Conservation (phyloP, 2,329 filamentous ascomycete genomes). For the Aspergillus caelatus region DNA sequence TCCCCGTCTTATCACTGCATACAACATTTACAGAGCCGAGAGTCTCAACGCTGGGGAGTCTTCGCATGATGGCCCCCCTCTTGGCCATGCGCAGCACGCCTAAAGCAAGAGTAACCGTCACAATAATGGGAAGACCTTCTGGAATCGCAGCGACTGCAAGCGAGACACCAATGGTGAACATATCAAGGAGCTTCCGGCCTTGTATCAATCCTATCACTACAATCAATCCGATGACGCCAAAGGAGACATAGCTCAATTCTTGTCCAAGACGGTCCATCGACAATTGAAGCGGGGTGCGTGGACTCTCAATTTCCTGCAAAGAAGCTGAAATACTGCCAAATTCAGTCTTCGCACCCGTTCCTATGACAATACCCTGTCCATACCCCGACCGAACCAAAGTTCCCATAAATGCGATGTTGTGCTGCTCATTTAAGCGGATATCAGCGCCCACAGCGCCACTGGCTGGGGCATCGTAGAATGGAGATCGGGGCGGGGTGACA, state of each 20-base stretch:
- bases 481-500: slow-evolving; percentile 51
- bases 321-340: slow-evolving; percentile 96
- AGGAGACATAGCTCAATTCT: slow-evolving; percentile 95
- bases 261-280: slow-evolving; percentile 98
- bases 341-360: slow-evolving; percentile 88
- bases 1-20: slow-evolving; percentile 97
- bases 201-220: slow-evolving; percentile 88
- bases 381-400: slow-evolving; percentile 93
- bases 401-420: slow-evolving; percentile 98
- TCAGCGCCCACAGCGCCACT: slow-evolving; percentile 64
- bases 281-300: slow-evolving; percentile 86
- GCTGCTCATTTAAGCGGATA: slow-evolving; percentile 71
- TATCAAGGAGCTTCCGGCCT: slow-evolving; percentile 85
- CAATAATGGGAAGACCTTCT: slow-evolving; percentile 95
- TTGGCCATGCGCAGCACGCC: slow-evolving; percentile 96
- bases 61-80: slow-evolving; percentile 90
- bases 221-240: slow-evolving; percentile 90
- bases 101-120: slow-evolving; percentile 92
- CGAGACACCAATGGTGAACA: slow-evolving; percentile 97
- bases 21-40: slow-evolving; percentile 99
- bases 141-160: slow-evolving; percentile 95
- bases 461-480: slow-evolving; percentile 61
- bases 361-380: slow-evolving; percentile 95
- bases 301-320: slow-evolving; percentile 91
- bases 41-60: slow-evolving; percentile 95